Evolutionary conservation across 2,329 filamentous ascomycete genomes (phyloP).

Genomic region (Sphaceloma murrayae): DNA sequence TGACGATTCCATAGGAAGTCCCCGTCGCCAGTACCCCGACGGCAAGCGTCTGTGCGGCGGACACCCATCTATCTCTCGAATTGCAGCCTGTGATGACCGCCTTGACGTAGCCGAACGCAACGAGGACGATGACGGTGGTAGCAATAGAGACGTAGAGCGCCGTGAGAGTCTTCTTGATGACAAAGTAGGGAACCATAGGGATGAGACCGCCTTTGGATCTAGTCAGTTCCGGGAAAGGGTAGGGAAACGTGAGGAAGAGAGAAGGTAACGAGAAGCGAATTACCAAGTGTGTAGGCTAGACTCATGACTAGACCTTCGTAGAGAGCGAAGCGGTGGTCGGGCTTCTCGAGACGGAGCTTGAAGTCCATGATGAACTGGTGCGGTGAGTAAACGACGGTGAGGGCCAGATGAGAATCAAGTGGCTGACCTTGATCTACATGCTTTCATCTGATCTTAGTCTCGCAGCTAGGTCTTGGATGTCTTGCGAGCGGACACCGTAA

Average conservation of each 20-base stretch:
- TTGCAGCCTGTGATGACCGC: slow-evolving; percentile 27
- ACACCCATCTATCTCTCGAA: slow-evolving; percentile 23
- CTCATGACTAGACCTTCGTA: slow-evolving; percentile 37
- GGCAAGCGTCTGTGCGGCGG: slow-evolving; percentile 30
- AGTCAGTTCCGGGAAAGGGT: slow-evolving; percentile 14
- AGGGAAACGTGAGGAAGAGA: too few relatives aligned
- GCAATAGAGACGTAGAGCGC: slow-evolving; percentile 43
- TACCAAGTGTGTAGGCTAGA: slow-evolving; percentile 30
- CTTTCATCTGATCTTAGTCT: slow-evolving; percentile 42
- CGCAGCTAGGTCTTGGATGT: slow-evolving; percentile 40
- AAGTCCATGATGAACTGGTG: slow-evolving; percentile 51
- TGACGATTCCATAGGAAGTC: slow-evolving; percentile 33
- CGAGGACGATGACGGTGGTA: slow-evolving; percentile 41
- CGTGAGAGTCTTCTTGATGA: slow-evolving; percentile 29
- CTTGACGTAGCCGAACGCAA: slow-evolving; percentile 45
- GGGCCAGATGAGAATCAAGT: not conserved
- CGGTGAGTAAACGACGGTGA: not conserved
- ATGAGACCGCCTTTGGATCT: slow-evolving; percentile 28
- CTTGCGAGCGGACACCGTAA: slow-evolving; percentile 40
- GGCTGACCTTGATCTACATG: slow-evolving; percentile 37
- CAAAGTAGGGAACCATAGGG: slow-evolving; percentile 46
- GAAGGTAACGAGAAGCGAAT: too few relatives aligned
- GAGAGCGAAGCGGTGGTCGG: slow-evolving; percentile 36
- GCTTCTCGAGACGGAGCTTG: slow-evolving; percentile 41
- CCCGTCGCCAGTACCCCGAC: slow-evolving; percentile 32